phyloP scores from a whole-genome alignment of 148 eudicot species.

The Rhododendron henanense region DNA sequence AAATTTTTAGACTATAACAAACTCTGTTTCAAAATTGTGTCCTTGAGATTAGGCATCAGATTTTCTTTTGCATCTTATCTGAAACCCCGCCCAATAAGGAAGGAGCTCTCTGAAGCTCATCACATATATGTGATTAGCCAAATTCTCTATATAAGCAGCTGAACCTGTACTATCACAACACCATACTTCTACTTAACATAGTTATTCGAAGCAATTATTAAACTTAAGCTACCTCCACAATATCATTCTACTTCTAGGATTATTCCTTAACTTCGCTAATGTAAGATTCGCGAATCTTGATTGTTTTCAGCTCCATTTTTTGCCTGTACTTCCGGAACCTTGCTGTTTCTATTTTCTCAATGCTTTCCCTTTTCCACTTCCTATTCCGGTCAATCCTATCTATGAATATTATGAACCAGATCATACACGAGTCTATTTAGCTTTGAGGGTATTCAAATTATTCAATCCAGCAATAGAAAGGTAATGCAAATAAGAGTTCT shows the following conservation, averaged over 20 bases:
- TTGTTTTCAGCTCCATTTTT: background rate
- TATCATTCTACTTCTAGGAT: background rate
- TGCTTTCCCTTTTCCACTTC: background rate
- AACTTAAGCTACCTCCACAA: background rate
- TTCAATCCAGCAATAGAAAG: background rate
- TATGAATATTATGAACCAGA: background rate
- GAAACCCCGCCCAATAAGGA: background rate
- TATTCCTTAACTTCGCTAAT: background rate
- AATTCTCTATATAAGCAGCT: background rate
- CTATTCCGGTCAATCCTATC: background rate
- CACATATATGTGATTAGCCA: background rate
- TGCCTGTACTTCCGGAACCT: background rate
- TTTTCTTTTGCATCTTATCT: background rate
- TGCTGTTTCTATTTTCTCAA: background rate
- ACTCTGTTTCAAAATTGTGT: background rate
- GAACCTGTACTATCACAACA: background rate
- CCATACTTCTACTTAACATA: background rate
- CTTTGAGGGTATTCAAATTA: background rate
- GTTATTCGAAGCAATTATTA: background rate
- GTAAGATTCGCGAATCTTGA: background rate
- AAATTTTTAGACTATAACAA: background rate
- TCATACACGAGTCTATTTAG: background rate
- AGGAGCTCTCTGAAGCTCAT: background rate
- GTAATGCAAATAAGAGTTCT: no score
- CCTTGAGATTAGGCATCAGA: background rate